A percentile compares a stretch with the other conserved stretches of the same genome.
Evolutionary conservation across 2,329 filamentous ascomycete species (phyloP).

Genomic region (Cladorrhinum sp.): DNA sequence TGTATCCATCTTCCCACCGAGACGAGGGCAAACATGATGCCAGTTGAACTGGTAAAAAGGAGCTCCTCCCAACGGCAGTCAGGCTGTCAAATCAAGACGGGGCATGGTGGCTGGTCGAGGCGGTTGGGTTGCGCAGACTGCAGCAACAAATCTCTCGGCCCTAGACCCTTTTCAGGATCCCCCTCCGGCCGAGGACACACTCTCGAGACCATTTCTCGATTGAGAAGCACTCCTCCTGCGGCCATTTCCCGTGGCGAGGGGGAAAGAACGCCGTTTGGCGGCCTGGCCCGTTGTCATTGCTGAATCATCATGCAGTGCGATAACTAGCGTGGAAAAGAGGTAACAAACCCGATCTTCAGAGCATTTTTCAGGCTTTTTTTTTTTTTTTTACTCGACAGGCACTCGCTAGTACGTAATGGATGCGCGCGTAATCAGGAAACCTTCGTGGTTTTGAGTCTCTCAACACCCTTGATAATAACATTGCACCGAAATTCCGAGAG

Average conservation of each 20-base stretch:
- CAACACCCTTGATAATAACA: too few species aligned
- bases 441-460: neutral
- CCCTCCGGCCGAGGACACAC: constrained; percentile 35
- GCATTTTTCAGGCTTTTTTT: neutral
- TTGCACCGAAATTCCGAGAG: neutral
- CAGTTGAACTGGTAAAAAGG: neutral
- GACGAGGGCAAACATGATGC: neutral
- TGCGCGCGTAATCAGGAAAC: neutral
- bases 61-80: constrained; percentile 3
- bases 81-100: neutral
- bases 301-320: constrained; percentile 27
- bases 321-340: constrained; percentile 11
- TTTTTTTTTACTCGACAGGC: neutral
- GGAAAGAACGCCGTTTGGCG: constrained; percentile 8
- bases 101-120: constrained; percentile 15
- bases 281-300: constrained; percentile 20
- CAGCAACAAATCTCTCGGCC: constrained; percentile 25
- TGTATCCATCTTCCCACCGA: neutral
- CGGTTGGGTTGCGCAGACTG: constrained; percentile 12
- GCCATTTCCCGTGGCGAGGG: constrained; percentile 20
- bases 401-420: neutral
- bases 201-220: constrained; percentile 36
- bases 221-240: constrained; percentile 31
- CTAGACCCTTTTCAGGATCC: constrained; percentile 37
- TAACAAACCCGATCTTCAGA: neutral